Percentiles rank a stretch among this genome's conserved stretches.
Conservation (phyloP, 495 filamentous ascomycete genomes). For the Annulohypoxylon bovei region DNA sequence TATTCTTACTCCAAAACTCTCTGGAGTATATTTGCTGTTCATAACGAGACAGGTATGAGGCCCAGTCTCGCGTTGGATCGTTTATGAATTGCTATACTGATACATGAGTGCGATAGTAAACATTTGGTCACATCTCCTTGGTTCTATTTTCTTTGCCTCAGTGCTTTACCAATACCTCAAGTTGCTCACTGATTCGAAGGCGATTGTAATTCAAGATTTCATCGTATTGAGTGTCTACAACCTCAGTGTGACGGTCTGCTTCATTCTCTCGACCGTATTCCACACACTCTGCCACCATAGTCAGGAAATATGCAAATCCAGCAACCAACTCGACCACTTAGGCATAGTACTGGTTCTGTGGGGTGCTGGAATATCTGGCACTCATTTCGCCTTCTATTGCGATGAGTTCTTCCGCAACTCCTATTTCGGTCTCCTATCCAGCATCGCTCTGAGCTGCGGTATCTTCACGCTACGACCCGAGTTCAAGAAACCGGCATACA, state of each 20-base stretch:
- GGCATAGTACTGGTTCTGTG: slow-evolving; percentile 18
- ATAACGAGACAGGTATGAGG: slow-evolving; percentile 12
- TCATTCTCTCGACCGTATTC: slow-evolving; percentile 12
- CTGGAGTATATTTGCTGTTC: slow-evolving; percentile 5
- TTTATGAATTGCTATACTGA: neutral
- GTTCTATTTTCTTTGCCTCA: slow-evolving; percentile 2
- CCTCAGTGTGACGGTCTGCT: slow-evolving; percentile 11
- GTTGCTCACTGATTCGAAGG: neutral
- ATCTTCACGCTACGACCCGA: slow-evolving; percentile 6
- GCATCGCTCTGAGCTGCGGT: neutral
- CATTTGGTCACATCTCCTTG: slow-evolving; percentile 13
- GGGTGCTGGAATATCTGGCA: slow-evolving; percentile 5
- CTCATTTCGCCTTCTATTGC: slow-evolving; percentile 13
- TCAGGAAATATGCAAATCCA: slow-evolving; percentile 9
- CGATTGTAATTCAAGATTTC: neutral
- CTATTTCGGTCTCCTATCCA: neutral
- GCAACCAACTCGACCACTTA: slow-evolving; percentile 17
- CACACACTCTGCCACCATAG: slow-evolving; percentile 12
- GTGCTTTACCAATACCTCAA: slow-evolving; percentile 5
- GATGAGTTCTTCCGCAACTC: neutral
- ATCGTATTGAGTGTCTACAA: slow-evolving; percentile 5
- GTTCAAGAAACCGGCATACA: slow-evolving; percentile 5
- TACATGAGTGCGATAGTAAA: neutral
- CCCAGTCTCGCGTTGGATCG: neutral
- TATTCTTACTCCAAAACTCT: slow-evolving; percentile 3